These are phyloP conservation scores for Crithidia sp. DNA, from an alignment of 208 protist species.

Conservation along the genomic window DNA sequence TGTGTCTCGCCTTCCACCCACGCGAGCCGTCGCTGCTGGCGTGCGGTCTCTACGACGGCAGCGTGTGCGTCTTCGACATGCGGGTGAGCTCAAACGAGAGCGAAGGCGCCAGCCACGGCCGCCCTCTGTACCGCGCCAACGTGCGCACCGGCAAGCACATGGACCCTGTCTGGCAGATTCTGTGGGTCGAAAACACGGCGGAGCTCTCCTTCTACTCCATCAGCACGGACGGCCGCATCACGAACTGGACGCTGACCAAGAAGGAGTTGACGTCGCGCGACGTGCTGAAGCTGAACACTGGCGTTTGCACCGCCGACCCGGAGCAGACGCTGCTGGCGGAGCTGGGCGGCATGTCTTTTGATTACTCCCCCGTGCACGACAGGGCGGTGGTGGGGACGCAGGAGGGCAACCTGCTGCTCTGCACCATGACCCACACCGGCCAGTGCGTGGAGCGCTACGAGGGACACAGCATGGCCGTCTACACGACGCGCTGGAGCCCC, in stretches of 20 bases:
- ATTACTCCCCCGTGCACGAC: conserved; percentile 92
- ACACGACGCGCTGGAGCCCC: conserved; percentile 95
- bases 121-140: conserved; percentile 91
- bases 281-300: conserved; percentile 87
- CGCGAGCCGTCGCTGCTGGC: conserved; percentile 88
- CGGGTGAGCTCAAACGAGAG: conserved; percentile 46
- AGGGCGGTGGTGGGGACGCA: conserved; percentile 96
- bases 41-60: conserved; percentile 97
- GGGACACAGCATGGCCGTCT: conserved; percentile 94
- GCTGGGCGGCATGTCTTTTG: conserved; percentile 96
- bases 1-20: conserved; percentile 97
- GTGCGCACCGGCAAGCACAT: conserved; percentile 97
- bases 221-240: conserved; percentile 96
- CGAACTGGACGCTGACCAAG: conserved; percentile 95
- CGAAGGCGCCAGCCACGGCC: conserved; percentile 54
- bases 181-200: conserved; percentile 65
- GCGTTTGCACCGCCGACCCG: conserved; percentile 71
- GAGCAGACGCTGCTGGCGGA: conserved; percentile 89
- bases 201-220: conserved; percentile 95
- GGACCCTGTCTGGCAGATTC: conserved; percentile 97
- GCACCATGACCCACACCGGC: conserved; percentile 96
- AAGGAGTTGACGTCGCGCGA: conserved; percentile 96
- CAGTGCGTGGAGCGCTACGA: conserved; percentile 95
- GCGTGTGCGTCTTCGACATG: conserved; percentile 95
- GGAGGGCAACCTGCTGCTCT: conserved; percentile 95